Conservation (phyloP, 2,329 filamentous ascomycete genomes). For the Emergomyces orientalis region DNA sequence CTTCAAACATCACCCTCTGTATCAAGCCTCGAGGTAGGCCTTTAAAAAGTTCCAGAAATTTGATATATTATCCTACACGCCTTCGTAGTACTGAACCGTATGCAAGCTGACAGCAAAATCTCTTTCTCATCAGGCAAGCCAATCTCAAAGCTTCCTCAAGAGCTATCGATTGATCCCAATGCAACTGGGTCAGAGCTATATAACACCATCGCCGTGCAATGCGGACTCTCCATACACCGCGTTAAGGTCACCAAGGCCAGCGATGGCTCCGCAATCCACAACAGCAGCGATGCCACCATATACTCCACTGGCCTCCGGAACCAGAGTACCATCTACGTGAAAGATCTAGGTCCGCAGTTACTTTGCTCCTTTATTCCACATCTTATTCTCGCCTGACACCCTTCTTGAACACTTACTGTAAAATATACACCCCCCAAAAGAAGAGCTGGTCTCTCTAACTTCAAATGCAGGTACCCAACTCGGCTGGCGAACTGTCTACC, state of each 20-base stretch:
- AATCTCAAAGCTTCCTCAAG: constrained; percentile 51
- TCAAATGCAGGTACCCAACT: constrained; percentile 66
- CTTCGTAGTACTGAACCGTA: neutral
- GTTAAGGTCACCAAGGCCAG: constrained; percentile 56
- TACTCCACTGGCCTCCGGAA: constrained; percentile 49
- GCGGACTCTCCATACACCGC: constrained; percentile 49
- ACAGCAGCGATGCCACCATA: constrained; percentile 44
- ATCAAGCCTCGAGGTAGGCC: constrained; percentile 16
- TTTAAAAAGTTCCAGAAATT: neutral
- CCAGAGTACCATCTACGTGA: constrained; percentile 64
- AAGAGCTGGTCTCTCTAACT: neutral
- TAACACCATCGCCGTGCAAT: constrained; percentile 44
- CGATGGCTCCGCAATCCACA: constrained; percentile 50
- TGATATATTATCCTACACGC: neutral
- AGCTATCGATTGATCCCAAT: constrained; percentile 44
- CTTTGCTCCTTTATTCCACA: neutral
- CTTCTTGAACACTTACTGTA: neutral
- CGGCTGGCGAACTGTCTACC: constrained; percentile 84
- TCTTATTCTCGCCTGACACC: neutral
- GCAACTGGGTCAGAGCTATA: constrained; percentile 50
- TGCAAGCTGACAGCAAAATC: neutral
- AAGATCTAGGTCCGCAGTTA: constrained; percentile 70
- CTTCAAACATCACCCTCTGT: constrained; percentile 12
- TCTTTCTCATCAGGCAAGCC: constrained; percentile 45
- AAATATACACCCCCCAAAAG: constrained; percentile 10